Evolutionary conservation across 495 filamentous ascomycete genomes (phyloP).

Genomic region (Podospora australis): DNA sequence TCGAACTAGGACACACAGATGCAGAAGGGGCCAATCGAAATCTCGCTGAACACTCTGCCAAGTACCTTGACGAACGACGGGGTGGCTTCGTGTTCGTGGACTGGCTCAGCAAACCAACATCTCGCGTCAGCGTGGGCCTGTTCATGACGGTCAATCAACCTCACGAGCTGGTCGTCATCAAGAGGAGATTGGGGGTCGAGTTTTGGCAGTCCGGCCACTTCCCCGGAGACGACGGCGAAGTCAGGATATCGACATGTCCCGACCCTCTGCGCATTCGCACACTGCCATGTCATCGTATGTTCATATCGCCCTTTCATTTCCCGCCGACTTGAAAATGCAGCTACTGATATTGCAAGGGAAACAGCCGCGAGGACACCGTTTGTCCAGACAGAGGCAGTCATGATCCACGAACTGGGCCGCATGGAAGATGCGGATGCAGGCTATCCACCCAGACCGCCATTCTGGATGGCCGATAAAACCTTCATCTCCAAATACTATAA

Average conservation of each 20-base stretch:
- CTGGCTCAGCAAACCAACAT: too few relatives aligned
- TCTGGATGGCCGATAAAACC: conserved; percentile 4
- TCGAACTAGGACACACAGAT: too few relatives aligned
- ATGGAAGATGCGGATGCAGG: neutral
- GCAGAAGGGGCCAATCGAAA: too few relatives aligned
- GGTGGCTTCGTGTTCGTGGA: too few relatives aligned
- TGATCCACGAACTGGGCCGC: neutral
- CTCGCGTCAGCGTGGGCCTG: conserved; percentile 1
- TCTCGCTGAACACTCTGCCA: too few relatives aligned
- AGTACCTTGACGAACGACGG: too few relatives aligned
- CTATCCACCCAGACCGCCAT: too few relatives aligned
- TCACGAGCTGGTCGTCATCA: conserved; percentile 10
- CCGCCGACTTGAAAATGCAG: neutral
- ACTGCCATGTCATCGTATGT: neutral
- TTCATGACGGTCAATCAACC: conserved; percentile 4
- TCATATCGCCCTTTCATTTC: neutral
- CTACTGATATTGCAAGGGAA: neutral
- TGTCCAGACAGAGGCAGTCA: conserved; percentile 7
- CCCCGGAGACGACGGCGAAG: neutral
- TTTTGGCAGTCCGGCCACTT: neutral
- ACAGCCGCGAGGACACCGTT: neutral
- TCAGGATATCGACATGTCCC: neutral
- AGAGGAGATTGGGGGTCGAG: neutral
- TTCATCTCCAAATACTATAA: conserved; percentile 20
- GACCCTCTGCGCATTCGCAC: neutral